Evolutionary conservation across 257 asterid genomes (phyloP).

Genomic region (Solanum megistacrolobum): DNA sequence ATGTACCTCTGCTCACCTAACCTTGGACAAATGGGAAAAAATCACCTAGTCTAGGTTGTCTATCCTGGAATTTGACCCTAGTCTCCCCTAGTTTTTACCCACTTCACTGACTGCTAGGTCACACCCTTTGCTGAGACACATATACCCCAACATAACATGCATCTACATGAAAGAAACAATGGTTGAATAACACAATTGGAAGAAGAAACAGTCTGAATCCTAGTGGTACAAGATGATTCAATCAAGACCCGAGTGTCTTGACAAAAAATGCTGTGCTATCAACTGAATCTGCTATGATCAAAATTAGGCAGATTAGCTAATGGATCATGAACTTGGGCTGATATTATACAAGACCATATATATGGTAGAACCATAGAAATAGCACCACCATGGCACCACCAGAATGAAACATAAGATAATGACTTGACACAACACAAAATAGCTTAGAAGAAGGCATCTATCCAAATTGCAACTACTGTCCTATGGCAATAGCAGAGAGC

Average conservation of each 20-base stretch:
- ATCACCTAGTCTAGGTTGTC: neutral
- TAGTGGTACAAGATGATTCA: neutral
- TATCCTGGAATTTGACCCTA: neutral
- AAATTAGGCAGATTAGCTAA: neutral
- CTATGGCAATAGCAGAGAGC: neutral
- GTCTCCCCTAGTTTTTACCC: neutral
- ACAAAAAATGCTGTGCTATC: neutral
- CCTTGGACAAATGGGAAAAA: neutral
- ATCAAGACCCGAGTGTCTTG: neutral
- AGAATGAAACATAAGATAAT: neutral
- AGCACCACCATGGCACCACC: neutral
- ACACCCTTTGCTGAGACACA: neutral
- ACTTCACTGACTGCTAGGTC: neutral
- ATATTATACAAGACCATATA: neutral
- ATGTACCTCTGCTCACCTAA: neutral
- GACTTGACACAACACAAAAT: neutral
- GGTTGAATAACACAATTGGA: neutral
- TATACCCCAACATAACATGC: neutral
- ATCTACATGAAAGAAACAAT: neutral
- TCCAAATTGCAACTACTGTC: neutral
- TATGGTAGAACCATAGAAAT: neutral
- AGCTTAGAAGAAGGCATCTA: neutral
- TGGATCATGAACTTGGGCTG: neutral
- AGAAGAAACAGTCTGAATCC: neutral
- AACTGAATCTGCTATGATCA: neutral